A percentile compares a stretch with the other conserved stretches of the same genome.
phyloP scores from a whole-genome alignment of 768 basidiomycete genomes.

The Boletus insuetus region DNA sequence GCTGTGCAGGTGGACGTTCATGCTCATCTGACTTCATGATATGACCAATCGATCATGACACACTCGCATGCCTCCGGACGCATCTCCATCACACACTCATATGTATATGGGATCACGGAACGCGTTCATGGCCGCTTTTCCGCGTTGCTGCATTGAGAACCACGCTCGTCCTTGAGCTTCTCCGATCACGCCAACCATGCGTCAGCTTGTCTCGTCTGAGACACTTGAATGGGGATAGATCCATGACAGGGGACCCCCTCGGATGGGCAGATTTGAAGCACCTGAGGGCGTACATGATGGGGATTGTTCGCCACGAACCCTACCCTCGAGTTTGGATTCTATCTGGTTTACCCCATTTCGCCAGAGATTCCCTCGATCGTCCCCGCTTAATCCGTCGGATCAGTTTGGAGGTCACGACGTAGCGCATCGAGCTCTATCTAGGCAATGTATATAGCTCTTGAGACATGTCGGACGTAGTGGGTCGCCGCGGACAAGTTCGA shows the following conservation, averaged over 20 bases:
- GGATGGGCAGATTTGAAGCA: neutral
- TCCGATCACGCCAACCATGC: conserved; percentile 19
- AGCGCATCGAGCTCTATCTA: conserved; percentile 4
- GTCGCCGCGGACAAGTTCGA: conserved; percentile 14
- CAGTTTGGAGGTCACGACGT: neutral
- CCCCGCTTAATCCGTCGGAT: conserved; percentile 6
- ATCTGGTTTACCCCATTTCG: neutral
- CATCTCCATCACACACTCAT: conserved; percentile 2
- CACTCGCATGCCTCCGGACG: conserved; percentile 2
- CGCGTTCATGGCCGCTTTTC: conserved; percentile 23
- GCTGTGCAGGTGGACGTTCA: conserved; percentile 1
- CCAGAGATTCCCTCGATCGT: conserved; percentile 8
- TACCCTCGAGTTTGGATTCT: neutral
- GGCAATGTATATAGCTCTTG: neutral
- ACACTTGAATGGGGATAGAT: conserved; percentile 10
- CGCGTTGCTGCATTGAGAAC: conserved; percentile 10
- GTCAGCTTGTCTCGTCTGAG: conserved; percentile 9
- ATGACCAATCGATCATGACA: conserved; percentile 22
- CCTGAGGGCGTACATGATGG: conserved; percentile 4
- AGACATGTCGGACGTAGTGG: neutral
- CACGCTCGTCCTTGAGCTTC: neutral
- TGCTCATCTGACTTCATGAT: conserved; percentile 21
- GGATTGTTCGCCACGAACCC: conserved; percentile 2
- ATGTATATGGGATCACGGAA: conserved; percentile 19
- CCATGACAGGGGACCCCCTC: conserved; percentile 10